phyloP scores from a whole-genome alignment of 305 asterid species.

The Fraxinus dipetala region DNA sequence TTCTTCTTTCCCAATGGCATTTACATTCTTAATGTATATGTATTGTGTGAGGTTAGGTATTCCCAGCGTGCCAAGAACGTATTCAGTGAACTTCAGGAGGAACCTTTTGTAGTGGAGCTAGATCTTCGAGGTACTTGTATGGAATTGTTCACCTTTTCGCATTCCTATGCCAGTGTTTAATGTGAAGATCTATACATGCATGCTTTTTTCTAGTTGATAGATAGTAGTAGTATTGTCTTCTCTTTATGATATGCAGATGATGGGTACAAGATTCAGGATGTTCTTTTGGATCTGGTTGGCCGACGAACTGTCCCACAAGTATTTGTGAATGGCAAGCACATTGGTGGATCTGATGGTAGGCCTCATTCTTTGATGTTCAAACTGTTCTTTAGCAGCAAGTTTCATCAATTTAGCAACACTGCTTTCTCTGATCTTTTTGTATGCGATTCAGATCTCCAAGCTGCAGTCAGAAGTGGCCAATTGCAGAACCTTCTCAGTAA shows the following conservation, averaged over 20 bases:
- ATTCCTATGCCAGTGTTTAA: neutral
- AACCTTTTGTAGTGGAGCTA: conserved; percentile 88
- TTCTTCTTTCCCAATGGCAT: neutral
- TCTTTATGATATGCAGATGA: conserved; percentile 51
- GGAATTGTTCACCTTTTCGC: neutral
- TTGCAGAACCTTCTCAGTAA: conserved; percentile 64
- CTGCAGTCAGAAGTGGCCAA: conserved; percentile 58
- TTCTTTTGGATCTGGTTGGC: conserved; percentile 76
- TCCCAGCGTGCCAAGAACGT: conserved; percentile 59
- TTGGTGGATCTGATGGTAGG: conserved; percentile 91
- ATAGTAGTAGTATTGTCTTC: neutral
- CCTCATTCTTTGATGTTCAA: conserved; percentile 5
- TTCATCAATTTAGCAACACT: neutral
- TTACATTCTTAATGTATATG: conserved; percentile 12
- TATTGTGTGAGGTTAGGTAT: conserved; percentile 46
- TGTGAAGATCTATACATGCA: neutral
- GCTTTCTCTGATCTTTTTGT: neutral
- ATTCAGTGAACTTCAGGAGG: conserved; percentile 66
- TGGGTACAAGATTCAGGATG: conserved; percentile 73
- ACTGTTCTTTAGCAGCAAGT: neutral
- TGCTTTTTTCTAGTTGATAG: neutral
- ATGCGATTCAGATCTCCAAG: conserved; percentile 57
- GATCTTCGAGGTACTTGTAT: conserved; percentile 73
- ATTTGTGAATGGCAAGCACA: conserved; percentile 88
- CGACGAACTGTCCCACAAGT: conserved; percentile 91